Conservation (phyloP, 2,329 filamentous ascomycete species). For the Coleophoma eucalyptorum region DNA sequence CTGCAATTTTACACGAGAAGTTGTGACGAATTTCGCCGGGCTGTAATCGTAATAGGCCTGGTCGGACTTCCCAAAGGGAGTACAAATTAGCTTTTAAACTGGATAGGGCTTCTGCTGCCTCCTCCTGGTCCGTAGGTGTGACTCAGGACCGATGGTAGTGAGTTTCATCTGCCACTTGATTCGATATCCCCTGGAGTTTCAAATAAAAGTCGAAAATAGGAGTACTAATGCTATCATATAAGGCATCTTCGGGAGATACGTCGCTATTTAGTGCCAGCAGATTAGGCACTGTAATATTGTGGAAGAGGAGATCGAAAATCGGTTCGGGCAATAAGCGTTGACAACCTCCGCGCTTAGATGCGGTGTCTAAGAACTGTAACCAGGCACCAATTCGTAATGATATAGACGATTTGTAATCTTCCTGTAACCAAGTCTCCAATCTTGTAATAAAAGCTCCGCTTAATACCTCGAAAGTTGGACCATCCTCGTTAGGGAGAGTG, state of each 20-base stretch:
- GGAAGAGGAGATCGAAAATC: too few relatives aligned
- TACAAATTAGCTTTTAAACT: slow-evolving; percentile 12
- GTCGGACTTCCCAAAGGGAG: slow-evolving; percentile 10
- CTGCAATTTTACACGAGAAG: slow-evolving; percentile 12
- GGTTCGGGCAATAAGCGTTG: too few relatives aligned
- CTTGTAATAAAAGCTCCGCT: slow-evolving; percentile 3
- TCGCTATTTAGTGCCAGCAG: not conserved
- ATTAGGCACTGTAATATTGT: not conserved
- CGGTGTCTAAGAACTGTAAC: slow-evolving; percentile 13
- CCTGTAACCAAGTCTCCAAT: not conserved
- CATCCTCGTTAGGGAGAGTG: slow-evolving; percentile 5
- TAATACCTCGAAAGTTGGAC: slow-evolving; percentile 5
- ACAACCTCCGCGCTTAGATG: slow-evolving; percentile 11
- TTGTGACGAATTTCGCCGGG: slow-evolving; percentile 9
- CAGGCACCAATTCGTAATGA: slow-evolving; percentile 8
- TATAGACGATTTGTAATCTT: not conserved
- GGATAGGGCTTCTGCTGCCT: slow-evolving; percentile 2
- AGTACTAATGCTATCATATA: slow-evolving; percentile 12
- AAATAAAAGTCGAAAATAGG: slow-evolving; percentile 18
- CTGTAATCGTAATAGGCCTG: slow-evolving; percentile 8
- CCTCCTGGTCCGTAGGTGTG: slow-evolving; percentile 15
- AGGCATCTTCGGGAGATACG: not conserved
- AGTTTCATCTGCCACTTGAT: slow-evolving; percentile 13
- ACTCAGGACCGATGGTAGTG: slow-evolving; percentile 21
- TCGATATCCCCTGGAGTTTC: slow-evolving; percentile 15